Evolutionary conservation across 2,329 filamentous ascomycete genomes (phyloP), one percentile per base, ranked within the genome.

Genomic region (Furcasterigmium sp.): DNA sequence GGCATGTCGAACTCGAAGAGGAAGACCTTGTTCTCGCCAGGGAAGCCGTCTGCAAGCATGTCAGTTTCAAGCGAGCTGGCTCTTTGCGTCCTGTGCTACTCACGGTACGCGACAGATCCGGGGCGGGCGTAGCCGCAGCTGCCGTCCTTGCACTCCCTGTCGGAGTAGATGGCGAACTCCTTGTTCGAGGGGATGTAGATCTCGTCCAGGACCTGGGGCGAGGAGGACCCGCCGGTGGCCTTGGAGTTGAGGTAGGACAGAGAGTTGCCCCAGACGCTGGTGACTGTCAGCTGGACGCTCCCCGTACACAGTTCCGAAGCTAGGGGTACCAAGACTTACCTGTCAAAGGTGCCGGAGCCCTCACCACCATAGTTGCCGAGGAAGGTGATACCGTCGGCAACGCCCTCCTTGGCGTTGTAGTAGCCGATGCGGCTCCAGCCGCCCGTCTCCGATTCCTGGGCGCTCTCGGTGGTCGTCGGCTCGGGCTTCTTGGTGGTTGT

Each of bases 1-100:
- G 85, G 85, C 86, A 91, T 91, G 43, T 70, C 69, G 61, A 90
- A 86, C 53, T 87, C 76, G 53, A 86, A 75, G 49, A 90, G 71
- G 67, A 91, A 89, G 42, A 84, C 71, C 67, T 88, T 89, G 17
- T 41, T 46, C 54, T 80, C 76, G 39, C 85, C 85, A 30, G 66
- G 74, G 64, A 87, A 91, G 47, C 85, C 87, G 64, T 87, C 78
- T 84, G 51, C 36, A 30, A 26, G 17, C 37, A 38, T 26, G 37
- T 49, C 43, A 53, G 47, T 15, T 18, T 15, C 29, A 6, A 15
- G 6, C 6, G 29, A 8, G 29, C 29, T 8, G 34, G 28, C 10
- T n/a, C 8, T 8, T n/a, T 6, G 29, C 7, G 29, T 8, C n/a
- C 29, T 8, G 29, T 8, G 6, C 20, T 9, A 40, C 61, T 30